Conservation (phyloP, 768 basidiomycete species). For the Panellus pusillus region DNA sequence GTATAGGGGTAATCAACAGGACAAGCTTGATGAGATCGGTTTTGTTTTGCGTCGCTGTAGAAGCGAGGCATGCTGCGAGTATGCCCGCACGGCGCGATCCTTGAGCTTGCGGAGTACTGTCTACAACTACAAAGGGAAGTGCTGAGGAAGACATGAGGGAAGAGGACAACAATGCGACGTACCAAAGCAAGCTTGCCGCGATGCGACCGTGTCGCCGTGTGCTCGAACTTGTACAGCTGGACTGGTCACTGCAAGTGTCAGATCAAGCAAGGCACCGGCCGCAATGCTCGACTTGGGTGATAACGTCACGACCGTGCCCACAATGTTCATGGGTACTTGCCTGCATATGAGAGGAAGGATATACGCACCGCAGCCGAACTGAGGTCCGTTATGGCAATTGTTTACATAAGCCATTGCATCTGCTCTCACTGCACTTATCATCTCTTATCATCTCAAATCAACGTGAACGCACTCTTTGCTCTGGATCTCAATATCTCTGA, state of each 20-base stretch:
- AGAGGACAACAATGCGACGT: conserved; percentile 15
- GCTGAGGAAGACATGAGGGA: neutral
- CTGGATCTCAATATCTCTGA: too few species aligned
- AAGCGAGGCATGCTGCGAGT: conserved; percentile 27
- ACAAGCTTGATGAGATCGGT: too few species aligned
- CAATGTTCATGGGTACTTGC: conserved; percentile 29
- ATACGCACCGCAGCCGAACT: conserved; percentile 45
- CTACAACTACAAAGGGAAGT: conserved; percentile 29
- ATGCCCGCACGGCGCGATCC: conserved; percentile 44
- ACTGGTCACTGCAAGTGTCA: conserved; percentile 50
- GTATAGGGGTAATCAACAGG: too few species aligned
- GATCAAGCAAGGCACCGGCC: conserved; percentile 47
- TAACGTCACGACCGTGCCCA: conserved; percentile 60
- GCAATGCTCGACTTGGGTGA: conserved; percentile 53
- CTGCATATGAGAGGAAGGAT: conserved; percentile 1
- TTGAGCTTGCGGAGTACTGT: conserved; percentile 44
- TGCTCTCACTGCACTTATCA: too few species aligned
- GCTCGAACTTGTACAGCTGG: conserved; percentile 47
- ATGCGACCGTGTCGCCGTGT: conserved; percentile 43
- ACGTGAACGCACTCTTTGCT: too few species aligned
- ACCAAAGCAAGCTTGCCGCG: conserved; percentile 50
- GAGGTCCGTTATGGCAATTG: too few species aligned
- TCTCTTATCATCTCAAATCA: too few species aligned
- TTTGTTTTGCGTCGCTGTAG: too few species aligned
- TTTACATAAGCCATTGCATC: too few species aligned